These are phyloP conservation scores for Ascomycota sp. DNA, from an alignment of 2,329 filamentous ascomycete genomes.

Conservation along the genomic window DNA sequence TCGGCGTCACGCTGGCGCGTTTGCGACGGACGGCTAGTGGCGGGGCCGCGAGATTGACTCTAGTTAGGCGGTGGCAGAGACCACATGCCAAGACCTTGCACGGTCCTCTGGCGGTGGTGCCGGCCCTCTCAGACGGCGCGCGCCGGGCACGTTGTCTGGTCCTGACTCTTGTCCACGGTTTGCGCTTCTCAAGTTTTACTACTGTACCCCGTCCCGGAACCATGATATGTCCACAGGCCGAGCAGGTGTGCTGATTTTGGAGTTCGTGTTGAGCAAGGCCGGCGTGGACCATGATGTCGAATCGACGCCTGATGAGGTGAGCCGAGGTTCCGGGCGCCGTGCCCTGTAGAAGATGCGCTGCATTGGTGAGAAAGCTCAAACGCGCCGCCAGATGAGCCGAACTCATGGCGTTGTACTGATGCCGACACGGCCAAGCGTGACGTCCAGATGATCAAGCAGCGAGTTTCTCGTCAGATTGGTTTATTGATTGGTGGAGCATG, in stretches of 20 bases:
- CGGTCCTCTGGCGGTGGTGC: constrained; percentile 2
- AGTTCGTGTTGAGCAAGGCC: constrained; percentile 21
- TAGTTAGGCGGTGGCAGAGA: constrained; percentile 22
- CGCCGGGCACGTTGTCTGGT: background rate
- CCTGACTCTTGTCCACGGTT: background rate
- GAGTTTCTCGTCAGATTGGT: no score
- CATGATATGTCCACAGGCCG: constrained; percentile 40
- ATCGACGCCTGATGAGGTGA: constrained; percentile 34
- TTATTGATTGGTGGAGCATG: no score
- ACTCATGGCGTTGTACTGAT: constrained; percentile 3
- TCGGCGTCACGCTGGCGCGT: constrained; percentile 3
- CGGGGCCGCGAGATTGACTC: constrained; percentile 19
- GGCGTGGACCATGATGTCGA: constrained; percentile 26
- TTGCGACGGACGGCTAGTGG: constrained; percentile 8
- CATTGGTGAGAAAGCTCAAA: constrained; percentile 31
- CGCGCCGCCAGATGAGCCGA: constrained; percentile 4
- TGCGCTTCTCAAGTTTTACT: constrained; percentile 16
- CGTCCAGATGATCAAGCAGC: no score
- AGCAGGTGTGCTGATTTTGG: constrained; percentile 35
- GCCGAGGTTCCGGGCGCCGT: constrained; percentile 36
- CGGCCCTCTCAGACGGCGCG: background rate
- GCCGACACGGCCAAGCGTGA: no score
- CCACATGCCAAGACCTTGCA: constrained; percentile 18
- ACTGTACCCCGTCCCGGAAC: constrained; percentile 25
- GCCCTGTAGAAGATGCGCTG: constrained; percentile 33